Percentiles rank a stretch among this genome's conserved stretches.
These are phyloP conservation scores for Rhamnella rubrinervis DNA, from an alignment of 331 rosid species.

Conservation along the genomic window DNA sequence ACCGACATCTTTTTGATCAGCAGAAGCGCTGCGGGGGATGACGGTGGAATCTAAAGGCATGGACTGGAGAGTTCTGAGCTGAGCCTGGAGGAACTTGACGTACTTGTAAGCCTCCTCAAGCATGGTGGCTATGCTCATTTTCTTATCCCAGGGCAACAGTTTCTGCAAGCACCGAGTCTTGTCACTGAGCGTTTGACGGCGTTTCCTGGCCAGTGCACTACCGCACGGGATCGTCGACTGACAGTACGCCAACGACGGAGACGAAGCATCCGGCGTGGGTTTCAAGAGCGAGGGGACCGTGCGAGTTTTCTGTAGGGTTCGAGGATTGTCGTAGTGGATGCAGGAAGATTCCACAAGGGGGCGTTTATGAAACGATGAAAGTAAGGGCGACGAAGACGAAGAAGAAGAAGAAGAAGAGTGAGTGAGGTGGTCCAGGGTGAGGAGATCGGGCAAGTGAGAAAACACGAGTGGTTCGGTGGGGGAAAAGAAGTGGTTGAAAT, in stretches of 20 bases:
- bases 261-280: background rate
- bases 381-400: background rate
- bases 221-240: constrained; percentile 41
- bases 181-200: constrained; percentile 80
- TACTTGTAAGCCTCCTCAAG: constrained; percentile 61
- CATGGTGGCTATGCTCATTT: constrained; percentile 79
- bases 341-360: constrained; percentile 20
- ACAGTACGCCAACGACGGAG: background rate
- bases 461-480: background rate
- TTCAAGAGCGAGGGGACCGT: background rate
- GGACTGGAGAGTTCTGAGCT: constrained; percentile 45
- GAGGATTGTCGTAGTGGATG: background rate
- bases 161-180: constrained; percentile 77
- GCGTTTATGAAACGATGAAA: constrained; percentile 29
- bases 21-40: background rate
- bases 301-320: constrained; percentile 14
- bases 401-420: background rate
- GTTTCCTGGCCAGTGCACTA: constrained; percentile 53
- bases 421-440: constrained; percentile 33
- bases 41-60: constrained; percentile 51
- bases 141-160: constrained; percentile 83
- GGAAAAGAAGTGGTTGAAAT: background rate
- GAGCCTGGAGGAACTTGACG: constrained; percentile 76
- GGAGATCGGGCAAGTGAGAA: constrained; percentile 50
- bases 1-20: background rate